These are phyloP conservation scores for Mycena albidolilacea DNA, from an alignment of 768 basidiomycete species.

Conservation along the genomic window DNA sequence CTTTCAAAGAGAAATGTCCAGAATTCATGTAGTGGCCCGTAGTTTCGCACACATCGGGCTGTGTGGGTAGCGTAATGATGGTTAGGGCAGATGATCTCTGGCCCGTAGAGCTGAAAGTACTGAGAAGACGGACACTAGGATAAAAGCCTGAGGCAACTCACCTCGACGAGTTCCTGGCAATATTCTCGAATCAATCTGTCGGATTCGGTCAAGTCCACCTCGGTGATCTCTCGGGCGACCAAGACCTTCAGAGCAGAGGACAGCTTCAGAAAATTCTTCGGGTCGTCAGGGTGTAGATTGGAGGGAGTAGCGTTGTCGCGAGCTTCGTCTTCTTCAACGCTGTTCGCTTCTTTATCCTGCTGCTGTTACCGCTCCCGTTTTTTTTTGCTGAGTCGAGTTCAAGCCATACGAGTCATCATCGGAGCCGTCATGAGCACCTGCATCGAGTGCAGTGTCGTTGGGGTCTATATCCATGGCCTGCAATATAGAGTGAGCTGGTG, in stretches of 20 bases:
- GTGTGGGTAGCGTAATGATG: conserved; percentile 55
- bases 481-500: not conserved
- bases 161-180: conserved; percentile 39
- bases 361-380: conserved; percentile 5
- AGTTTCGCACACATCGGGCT: conserved; percentile 43
- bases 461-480: conserved; percentile 23
- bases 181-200: conserved; percentile 44
- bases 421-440: not conserved
- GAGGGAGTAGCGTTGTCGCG: conserved; percentile 1
- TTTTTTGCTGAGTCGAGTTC: conserved; percentile 16
- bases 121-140: not conserved
- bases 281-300: conserved; percentile 38
- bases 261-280: conserved; percentile 43
- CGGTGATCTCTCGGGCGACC: conserved; percentile 19
- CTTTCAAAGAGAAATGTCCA: conserved; percentile 56
- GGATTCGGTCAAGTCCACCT: conserved; percentile 28
- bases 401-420: conserved; percentile 11
- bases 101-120: conserved; percentile 48
- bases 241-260: conserved; percentile 37
- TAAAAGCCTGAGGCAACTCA: conserved; percentile 16
- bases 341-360: not conserved
- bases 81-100: conserved; percentile 50
- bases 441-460: not conserved
- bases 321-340: not conserved
- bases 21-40: conserved; percentile 54